Evolutionary conservation across 306 rosid species (phyloP), one percentile per base, ranked within the genome.

Genomic region (Medicago truncatula): DNA sequence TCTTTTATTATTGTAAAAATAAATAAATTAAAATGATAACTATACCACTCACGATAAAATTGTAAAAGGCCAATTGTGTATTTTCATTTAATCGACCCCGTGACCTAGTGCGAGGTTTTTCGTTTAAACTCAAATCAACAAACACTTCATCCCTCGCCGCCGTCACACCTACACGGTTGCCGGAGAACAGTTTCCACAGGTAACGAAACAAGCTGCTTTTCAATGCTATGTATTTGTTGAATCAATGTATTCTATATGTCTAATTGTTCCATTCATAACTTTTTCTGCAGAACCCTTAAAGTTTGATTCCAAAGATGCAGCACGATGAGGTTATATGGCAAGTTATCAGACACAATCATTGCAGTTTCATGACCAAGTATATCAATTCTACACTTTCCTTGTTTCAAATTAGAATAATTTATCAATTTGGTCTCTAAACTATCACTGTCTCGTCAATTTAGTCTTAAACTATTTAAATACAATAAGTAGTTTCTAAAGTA

Each of bases 301-400:
- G 21, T 6, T 52, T 62, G 8, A 18, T 2, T 67, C 4, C 66
- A 7, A 80, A 65, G 62, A 84, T 84, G 83, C 83, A 84, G 76
- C 85, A 84, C 38, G 85, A 77, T 4, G 87, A 84, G 78, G 85
- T 84, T 71, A 81, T 81, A 84, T 84, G 87, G 87, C 87, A 84
- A 64, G 85, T 84, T 49, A 84, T 81, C 83, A 77, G 87, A 54
- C 87, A 84, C 76, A 81, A 81, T 50, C 85, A 84, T 64, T 84
- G 87, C 73, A 84, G 85, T 77, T 81, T 7, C 58, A 74, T 84
- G 85, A 64, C 87, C 69, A 84, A 84, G 87, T 84, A 81, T 44
- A 46, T 46, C 1, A 46, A 46, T 46, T 11, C 52, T 46, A 1
- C 52, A 46, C 7, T 46, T 12, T 46, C 16, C n/a, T 28, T 25